Evolutionary conservation across 2,329 filamentous ascomycete genomes (phyloP).

Genomic region (Orbilia brochopaga): DNA sequence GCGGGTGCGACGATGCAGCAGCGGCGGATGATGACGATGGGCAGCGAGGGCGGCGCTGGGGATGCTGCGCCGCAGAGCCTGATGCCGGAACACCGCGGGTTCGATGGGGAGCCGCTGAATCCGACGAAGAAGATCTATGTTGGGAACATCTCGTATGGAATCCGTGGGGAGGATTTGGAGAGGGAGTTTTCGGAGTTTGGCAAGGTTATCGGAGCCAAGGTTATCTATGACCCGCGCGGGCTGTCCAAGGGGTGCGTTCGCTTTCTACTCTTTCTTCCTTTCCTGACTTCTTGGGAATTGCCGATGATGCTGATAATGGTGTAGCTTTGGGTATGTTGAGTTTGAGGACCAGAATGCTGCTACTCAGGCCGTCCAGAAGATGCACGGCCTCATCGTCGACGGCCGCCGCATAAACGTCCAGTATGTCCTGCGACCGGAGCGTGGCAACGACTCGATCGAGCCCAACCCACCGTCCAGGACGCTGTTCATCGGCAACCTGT

Average conservation of each 20-base stretch:
- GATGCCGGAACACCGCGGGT: slow-evolving; percentile 15
- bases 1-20: slow-evolving; percentile 1
- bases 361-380: slow-evolving; percentile 64
- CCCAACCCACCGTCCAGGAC: slow-evolving; percentile 66
- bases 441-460: slow-evolving; percentile 50
- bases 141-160: slow-evolving; percentile 74
- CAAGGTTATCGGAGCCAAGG: slow-evolving; percentile 62
- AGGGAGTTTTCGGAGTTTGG: slow-evolving; percentile 68
- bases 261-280: slow-evolving; percentile 20
- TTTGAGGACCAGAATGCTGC: slow-evolving; percentile 66
- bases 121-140: slow-evolving; percentile 66
- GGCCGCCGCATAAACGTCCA: slow-evolving; percentile 70
- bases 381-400: slow-evolving; percentile 68
- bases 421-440: slow-evolving; percentile 61
- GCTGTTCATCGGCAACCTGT: slow-evolving; percentile 83
- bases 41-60: background rate
- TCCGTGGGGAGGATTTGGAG: slow-evolving; percentile 67
- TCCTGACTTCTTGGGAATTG: background rate
- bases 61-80: background rate
- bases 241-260: slow-evolving; percentile 70
- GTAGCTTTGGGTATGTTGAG: slow-evolving; percentile 71
- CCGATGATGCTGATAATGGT: background rate
- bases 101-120: slow-evolving; percentile 34
- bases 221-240: slow-evolving; percentile 68
- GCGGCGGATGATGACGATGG: background rate